Conservation (phyloP, 768 basidiomycete species). For the Serendipita vermifera region DNA sequence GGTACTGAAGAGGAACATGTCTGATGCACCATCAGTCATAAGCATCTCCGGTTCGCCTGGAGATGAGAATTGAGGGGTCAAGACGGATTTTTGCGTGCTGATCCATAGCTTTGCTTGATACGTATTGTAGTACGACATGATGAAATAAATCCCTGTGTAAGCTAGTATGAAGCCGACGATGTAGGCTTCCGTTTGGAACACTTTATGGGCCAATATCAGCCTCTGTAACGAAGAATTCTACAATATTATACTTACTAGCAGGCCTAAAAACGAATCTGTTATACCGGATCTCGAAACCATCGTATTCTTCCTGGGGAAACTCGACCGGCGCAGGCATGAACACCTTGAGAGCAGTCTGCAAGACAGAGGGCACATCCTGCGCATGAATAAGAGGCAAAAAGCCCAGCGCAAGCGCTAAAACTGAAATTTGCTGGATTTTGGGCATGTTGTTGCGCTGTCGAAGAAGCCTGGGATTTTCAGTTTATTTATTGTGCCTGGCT, state of each 20-base stretch:
- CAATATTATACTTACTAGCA: slow-evolving; percentile 38
- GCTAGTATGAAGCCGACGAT: slow-evolving; percentile 40
- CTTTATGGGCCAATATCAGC: slow-evolving; percentile 22
- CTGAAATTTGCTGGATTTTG: no score
- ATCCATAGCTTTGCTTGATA: slow-evolving; percentile 53
- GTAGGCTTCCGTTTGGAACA: slow-evolving; percentile 52
- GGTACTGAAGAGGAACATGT: slow-evolving; percentile 78
- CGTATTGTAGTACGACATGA: slow-evolving; percentile 49
- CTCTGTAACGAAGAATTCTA: slow-evolving; percentile 10
- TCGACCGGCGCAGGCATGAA: slow-evolving; percentile 39
- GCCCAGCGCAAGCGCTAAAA: background rate
- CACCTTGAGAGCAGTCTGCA: background rate
- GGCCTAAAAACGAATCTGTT: slow-evolving; percentile 70
- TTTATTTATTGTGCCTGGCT: background rate
- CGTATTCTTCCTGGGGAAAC: slow-evolving; percentile 43
- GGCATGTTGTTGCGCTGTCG: no score
- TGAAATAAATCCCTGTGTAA: slow-evolving; percentile 44
- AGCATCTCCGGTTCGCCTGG: slow-evolving; percentile 37
- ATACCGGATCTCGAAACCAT: slow-evolving; percentile 64
- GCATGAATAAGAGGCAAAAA: background rate
- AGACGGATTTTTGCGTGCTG: slow-evolving; percentile 42
- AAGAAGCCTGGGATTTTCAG: no score
- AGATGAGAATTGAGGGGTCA: slow-evolving; percentile 61
- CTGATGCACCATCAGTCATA: slow-evolving; percentile 55
- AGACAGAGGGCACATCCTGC: background rate